Conservation (phyloP, 176 grass and related monocot genomes). For the Carex pumila region DNA sequence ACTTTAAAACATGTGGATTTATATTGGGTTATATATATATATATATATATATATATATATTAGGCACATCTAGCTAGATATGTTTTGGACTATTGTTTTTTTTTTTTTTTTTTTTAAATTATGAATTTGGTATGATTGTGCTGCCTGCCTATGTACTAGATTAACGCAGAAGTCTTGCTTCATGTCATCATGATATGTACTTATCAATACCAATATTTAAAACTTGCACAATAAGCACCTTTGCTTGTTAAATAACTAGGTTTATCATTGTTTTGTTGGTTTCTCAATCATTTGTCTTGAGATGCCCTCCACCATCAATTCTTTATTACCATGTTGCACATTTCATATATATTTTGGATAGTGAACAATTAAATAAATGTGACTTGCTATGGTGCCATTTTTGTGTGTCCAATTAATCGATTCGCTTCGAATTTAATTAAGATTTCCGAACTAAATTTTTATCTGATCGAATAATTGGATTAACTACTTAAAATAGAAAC, state of each 20-base stretch:
- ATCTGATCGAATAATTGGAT: background rate
- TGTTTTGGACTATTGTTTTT: background rate
- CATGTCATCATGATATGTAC: conserved; percentile 32
- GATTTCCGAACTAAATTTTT: background rate
- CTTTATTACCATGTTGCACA: background rate
- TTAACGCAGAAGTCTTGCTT: conserved; percentile 19
- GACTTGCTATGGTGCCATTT: background rate
- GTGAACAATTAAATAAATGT: background rate
- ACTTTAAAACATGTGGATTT: background rate
- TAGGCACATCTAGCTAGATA: background rate
- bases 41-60: no score
- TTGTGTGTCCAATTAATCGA: background rate
- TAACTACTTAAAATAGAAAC: background rate
- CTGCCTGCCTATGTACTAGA: conserved; percentile 27
- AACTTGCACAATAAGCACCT: conserved; percentile 25
- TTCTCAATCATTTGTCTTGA: conserved; percentile 57
- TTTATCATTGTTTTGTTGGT: conserved; percentile 44
- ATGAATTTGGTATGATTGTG: conserved; percentile 32
- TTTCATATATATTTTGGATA: background rate
- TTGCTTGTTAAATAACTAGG: conserved; percentile 16
- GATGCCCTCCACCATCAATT: conserved; percentile 26
- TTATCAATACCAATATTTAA: conserved; percentile 40
- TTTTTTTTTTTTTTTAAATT: conserved; percentile 1
- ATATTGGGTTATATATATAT: background rate
- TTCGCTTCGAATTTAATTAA: background rate